These are phyloP conservation scores for Morella rubra DNA, from an alignment of 306 rosid species.

Conservation along the genomic window DNA sequence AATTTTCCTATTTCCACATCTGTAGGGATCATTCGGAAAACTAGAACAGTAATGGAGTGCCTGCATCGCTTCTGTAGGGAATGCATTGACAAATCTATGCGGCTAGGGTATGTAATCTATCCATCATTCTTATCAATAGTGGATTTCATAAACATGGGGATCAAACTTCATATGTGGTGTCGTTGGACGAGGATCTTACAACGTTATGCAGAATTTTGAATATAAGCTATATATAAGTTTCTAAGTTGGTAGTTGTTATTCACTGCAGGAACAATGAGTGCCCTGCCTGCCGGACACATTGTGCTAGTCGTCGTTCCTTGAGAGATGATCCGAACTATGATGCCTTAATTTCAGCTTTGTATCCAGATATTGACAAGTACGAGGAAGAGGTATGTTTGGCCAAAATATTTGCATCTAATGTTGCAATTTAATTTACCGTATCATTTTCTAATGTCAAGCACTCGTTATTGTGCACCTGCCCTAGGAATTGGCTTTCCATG, in stretches of 20 bases:
- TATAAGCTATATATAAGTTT: not conserved
- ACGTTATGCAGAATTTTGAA: not conserved
- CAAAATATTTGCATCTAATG: not conserved
- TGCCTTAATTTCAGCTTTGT: conserved; percentile 63
- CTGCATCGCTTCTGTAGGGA: conserved; percentile 88
- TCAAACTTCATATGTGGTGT: not conserved
- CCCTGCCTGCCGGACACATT: conserved; percentile 86
- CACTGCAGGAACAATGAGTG: conserved; percentile 78
- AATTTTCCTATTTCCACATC: conserved; percentile 16
- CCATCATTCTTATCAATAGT: not conserved
- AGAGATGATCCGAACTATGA: conserved; percentile 88
- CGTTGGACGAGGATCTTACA: conserved; percentile 9
- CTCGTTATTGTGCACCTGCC: conserved; percentile 20
- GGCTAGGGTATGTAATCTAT: conserved; percentile 55
- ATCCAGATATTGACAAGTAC: conserved; percentile 75
- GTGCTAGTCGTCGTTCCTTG: conserved; percentile 82
- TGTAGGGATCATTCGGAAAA: conserved; percentile 79
- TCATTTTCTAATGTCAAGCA: conserved; percentile 1
- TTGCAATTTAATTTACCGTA: conserved; percentile 4
- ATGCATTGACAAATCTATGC: conserved; percentile 93
- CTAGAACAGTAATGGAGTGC: conserved; percentile 87
- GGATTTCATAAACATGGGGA: not conserved
- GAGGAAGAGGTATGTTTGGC: conserved; percentile 57
- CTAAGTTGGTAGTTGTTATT: conserved; percentile 9
- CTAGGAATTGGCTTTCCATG: conserved; percentile 62